A percentile compares a stretch with the other conserved stretches of the same genome.
Evolutionary conservation across 441 rosid genomes (phyloP).

Genomic region (Capsella rubella): DNA sequence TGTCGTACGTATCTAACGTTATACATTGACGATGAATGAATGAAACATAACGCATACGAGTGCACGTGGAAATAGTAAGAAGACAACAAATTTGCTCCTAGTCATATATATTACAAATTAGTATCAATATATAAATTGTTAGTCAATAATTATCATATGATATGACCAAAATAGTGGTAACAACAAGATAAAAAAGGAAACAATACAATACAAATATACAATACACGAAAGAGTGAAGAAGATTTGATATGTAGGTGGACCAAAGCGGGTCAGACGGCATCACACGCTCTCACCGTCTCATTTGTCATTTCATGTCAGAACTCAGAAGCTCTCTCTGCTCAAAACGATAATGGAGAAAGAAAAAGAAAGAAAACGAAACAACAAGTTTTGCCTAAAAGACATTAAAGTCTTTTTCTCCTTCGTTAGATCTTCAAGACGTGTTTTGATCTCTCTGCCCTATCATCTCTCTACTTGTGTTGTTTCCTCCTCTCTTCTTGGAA

Average conservation of each 20-base stretch:
- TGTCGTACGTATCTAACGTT: too few relatives aligned
- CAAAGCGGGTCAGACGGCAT: background rate
- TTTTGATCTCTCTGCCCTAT: background rate
- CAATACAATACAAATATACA: background rate
- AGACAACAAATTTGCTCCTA: background rate
- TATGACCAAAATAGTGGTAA: background rate
- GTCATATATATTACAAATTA: too few relatives aligned
- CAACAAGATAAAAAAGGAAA: background rate
- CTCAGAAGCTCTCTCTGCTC: background rate
- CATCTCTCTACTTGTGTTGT: background rate
- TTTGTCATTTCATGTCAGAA: background rate
- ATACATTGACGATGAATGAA: background rate
- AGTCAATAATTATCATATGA: background rate
- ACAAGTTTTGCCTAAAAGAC: background rate
- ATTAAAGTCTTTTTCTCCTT: background rate
- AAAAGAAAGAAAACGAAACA: too few relatives aligned
- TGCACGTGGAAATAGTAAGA: background rate
- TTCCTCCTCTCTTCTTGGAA: background rate
- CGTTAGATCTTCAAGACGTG: conserved; percentile 17
- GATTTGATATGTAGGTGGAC: conserved; percentile 9
- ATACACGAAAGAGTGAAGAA: background rate
- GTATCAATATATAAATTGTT: background rate
- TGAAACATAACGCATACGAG: background rate
- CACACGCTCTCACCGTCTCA: conserved; percentile 8
- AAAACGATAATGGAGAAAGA: background rate